These are phyloP conservation scores for Penicillium coprophilum DNA, from an alignment of 495 filamentous ascomycete genomes.

Conservation along the genomic window DNA sequence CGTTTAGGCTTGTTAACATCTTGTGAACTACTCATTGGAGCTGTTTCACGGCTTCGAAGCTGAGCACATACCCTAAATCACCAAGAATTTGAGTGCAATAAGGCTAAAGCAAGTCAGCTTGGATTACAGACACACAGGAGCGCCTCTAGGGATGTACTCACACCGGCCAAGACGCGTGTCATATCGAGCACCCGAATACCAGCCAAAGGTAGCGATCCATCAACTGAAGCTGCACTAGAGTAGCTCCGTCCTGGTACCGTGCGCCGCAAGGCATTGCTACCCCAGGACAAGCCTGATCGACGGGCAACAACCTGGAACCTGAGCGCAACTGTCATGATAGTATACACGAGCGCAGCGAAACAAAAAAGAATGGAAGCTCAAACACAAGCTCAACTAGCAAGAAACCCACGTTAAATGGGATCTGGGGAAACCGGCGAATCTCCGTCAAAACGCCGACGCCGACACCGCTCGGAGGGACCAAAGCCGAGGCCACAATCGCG, in stretches of 20 bases:
- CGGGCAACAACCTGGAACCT: slow-evolving; percentile 29
- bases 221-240: slow-evolving; percentile 28
- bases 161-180: slow-evolving; percentile 93
- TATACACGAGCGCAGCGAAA: slow-evolving; percentile 1
- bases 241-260: slow-evolving; percentile 36
- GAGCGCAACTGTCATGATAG: slow-evolving; percentile 29
- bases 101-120: slow-evolving; percentile 59
- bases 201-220: slow-evolving; percentile 64
- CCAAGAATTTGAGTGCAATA: slow-evolving; percentile 97
- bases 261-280: slow-evolving; percentile 23
- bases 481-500: slow-evolving; percentile 32
- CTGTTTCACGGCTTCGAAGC: slow-evolving; percentile 13
- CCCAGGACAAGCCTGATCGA: slow-evolving; percentile 24
- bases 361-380: slow-evolving; percentile 4
- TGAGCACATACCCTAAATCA: slow-evolving; percentile 76
- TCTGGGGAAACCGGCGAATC: slow-evolving; percentile 25
- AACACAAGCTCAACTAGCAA: slow-evolving; percentile 6
- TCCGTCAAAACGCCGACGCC: slow-evolving; percentile 37
- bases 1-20: not conserved
- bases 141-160: slow-evolving; percentile 47
- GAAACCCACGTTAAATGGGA: slow-evolving; percentile 16
- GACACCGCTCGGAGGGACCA: slow-evolving; percentile 32
- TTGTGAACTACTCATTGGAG: not conserved
- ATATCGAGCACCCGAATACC: slow-evolving; percentile 91
- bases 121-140: not conserved